phyloP scores from a whole-genome alignment of 2,329 filamentous ascomycete genomes.

The Claviceps africana region DNA sequence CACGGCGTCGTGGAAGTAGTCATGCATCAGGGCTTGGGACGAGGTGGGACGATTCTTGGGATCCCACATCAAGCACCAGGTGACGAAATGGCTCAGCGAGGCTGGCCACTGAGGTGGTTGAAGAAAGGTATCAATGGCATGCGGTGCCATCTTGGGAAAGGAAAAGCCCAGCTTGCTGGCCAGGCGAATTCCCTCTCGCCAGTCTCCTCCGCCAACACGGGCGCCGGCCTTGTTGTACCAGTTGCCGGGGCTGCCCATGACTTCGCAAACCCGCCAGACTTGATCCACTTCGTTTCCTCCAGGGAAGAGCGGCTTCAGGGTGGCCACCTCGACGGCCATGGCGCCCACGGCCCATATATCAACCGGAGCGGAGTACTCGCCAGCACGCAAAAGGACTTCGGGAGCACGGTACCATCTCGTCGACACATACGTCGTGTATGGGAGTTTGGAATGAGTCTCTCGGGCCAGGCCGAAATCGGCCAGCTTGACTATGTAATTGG shows the following conservation, averaged over 20 bases:
- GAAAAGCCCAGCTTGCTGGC: constrained; percentile 96
- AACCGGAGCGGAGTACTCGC: constrained; percentile 92
- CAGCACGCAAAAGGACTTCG: constrained; percentile 82
- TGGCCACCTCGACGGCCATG: constrained; percentile 97
- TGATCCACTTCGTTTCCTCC: constrained; percentile 98
- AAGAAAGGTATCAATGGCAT: constrained; percentile 88
- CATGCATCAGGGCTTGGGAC: constrained; percentile 83
- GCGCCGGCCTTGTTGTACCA: constrained; percentile 90
- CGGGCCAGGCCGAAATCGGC: constrained; percentile 96
- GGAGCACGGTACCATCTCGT: constrained; percentile 97
- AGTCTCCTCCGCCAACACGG: constrained; percentile 87
- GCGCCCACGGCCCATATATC: constrained; percentile 98
- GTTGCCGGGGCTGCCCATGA: constrained; percentile 96
- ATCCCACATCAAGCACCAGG: constrained; percentile 98
- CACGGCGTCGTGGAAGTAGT: constrained; percentile 85
- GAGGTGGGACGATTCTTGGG: constrained; percentile 85
- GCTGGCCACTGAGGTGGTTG: constrained; percentile 83
- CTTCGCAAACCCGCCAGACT: constrained; percentile 96
- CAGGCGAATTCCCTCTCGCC: constrained; percentile 84
- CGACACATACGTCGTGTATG: constrained; percentile 96
- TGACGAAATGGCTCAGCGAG: constrained; percentile 82
- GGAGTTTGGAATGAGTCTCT: constrained; percentile 89
- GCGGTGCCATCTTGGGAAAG: constrained; percentile 98
- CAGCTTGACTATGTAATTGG: constrained; percentile 92
- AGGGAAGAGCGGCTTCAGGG: constrained; percentile 89